phyloP scores from a whole-genome alignment of 192 early-diverging fungal species.

The Pilaira anomala region DNA sequence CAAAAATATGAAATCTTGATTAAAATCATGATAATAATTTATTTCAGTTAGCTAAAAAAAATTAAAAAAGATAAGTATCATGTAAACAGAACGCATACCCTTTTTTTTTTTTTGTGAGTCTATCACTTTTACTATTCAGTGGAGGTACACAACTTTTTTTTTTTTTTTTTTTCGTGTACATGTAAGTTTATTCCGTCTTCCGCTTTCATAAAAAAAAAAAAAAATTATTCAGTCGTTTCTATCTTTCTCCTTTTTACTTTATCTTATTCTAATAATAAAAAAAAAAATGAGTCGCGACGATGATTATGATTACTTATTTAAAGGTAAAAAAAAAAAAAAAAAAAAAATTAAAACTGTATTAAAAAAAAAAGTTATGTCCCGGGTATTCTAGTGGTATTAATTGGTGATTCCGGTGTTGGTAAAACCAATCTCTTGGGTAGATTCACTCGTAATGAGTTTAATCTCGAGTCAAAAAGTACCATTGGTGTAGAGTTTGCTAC shows the following conservation, averaged over 20 bases:
- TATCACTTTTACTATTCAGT: too few relatives aligned
- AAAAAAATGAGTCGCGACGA: constrained; percentile 30
- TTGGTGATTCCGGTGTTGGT: constrained; percentile 60
- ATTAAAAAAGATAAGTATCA: too few relatives aligned
- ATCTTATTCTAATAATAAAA: too few relatives aligned
- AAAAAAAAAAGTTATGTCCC: neutral
- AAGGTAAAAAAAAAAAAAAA: constrained; percentile 47
- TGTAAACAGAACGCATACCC: too few relatives aligned
- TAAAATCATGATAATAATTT: too few relatives aligned
- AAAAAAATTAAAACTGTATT: neutral
- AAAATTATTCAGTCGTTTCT: neutral
- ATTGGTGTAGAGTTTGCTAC: constrained; percentile 99
- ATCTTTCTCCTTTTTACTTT: neutral
- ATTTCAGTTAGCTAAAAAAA: too few relatives aligned
- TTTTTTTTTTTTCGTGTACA: too few relatives aligned
- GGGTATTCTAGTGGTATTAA: constrained; percentile 57
- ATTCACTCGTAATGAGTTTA: constrained; percentile 98
- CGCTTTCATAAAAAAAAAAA: too few relatives aligned
- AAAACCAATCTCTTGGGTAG: constrained; percentile 97
- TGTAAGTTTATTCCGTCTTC: too few relatives aligned
- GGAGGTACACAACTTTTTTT: too few relatives aligned
- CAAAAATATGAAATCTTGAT: too few relatives aligned
- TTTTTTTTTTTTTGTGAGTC: too few relatives aligned
- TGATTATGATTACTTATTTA: constrained; percentile 91
- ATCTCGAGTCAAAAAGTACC: constrained; percentile 96